phyloP scores from a whole-genome alignment of 1,284 basidiomycete species.

The Rhodotorula sp. region DNA sequence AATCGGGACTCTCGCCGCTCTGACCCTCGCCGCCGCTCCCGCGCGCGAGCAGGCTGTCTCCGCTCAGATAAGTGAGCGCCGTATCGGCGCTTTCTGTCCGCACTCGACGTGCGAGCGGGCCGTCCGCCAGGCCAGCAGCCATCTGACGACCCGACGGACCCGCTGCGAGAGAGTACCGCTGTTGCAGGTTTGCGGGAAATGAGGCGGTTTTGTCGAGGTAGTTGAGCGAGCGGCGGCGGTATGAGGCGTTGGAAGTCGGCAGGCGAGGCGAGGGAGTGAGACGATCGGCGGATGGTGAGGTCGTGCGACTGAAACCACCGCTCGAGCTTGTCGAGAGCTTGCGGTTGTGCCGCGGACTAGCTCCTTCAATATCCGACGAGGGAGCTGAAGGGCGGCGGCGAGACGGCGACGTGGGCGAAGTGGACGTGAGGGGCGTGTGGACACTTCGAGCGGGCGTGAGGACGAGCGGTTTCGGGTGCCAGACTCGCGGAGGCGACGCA shows the following conservation, averaged over 20 bases:
- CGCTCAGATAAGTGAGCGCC: not conserved
- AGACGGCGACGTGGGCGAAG: not conserved
- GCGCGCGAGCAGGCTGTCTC: conserved; percentile 7
- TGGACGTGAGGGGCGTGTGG: conserved; percentile 22
- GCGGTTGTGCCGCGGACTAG: not conserved
- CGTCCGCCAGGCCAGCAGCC: not conserved
- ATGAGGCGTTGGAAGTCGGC: not conserved
- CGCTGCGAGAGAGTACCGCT: not conserved
- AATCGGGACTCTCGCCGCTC: conserved; percentile 18
- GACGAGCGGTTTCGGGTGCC: conserved; percentile 34
- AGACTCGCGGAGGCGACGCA: not conserved
- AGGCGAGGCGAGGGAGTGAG: not conserved
- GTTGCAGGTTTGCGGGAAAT: not conserved
- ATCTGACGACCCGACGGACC: not conserved
- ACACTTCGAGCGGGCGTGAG: conserved; percentile 32
- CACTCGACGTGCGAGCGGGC: not conserved
- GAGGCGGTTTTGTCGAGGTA: conserved; percentile 13
- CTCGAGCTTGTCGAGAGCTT: not conserved
- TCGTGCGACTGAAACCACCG: not conserved
- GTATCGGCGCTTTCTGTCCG: conserved; percentile 27
- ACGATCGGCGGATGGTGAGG: not conserved
- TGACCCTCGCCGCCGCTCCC: not conserved
- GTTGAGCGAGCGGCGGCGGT: conserved; percentile 14
- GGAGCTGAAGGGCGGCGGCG: not conserved
- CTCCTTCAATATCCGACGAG: not conserved